Base-by-base conservation (phyloP, 352 stramenopile species). In the Phytopythium mirpurense region DNA sequence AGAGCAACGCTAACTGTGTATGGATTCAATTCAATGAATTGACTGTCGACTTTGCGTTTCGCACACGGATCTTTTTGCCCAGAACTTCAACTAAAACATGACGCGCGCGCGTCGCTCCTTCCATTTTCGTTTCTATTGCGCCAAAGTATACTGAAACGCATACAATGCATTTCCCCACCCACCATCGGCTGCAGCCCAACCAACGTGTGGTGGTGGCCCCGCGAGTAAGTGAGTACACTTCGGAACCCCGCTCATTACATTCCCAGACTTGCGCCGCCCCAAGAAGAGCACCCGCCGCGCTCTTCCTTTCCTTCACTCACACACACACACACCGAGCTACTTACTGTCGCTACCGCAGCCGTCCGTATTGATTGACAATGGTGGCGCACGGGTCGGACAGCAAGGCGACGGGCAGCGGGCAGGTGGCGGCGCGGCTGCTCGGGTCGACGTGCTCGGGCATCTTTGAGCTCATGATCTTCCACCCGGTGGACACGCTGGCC, bases 401-500 rank as follows among this genome's bases (percentile, higher is more conserved):
- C 37, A 79, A 85, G 53, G 55, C 51, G 21, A 67, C 58, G 26
- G 63, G 60, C 5, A 59, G 75, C 56, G 74, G 70, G 42, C 63
- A 84, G 35, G 78, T 81, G 40, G 72, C 78, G 19, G 84, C 78
- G 57, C 86, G 93, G 51, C 80, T 98, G 43, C 74, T 97, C 27
- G 93, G 93, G 46, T 97, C 88, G 45, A 96, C 90, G 26, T 78
- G 84, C 54, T 95, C 93, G 23, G 92, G 93, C n/a, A 74, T 98
- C 32, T 91, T 83, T 23, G 93, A 98, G 70, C 88, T 98, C 42
- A 79, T 96, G 61, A 87, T 98, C 52, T 98, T 98, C 72, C 93
- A 98, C 72, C 91, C 92, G 4, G 90, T 98, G 41, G 92, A 98
- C 68, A 98, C 93, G 24, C 78, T 98, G 26, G 92, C 93, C 46